Evolutionary conservation across 2,329 filamentous ascomycete genomes (phyloP), one percentile per base, ranked within the genome.

Genomic region (Cercospora sesami): DNA sequence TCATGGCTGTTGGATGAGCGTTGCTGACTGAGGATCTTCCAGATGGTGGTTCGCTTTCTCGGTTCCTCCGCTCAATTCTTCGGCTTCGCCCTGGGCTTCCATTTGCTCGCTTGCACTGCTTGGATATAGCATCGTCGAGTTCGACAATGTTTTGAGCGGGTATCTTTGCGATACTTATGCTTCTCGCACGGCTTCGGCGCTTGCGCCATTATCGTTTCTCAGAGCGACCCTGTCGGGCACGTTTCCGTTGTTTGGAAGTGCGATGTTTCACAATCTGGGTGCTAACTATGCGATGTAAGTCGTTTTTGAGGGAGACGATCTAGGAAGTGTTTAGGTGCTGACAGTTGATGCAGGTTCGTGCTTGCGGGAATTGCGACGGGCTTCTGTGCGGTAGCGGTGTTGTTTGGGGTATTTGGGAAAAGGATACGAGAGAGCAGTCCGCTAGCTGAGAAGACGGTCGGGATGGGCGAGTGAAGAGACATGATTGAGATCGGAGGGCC

Each of bases 101-200:
- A 70, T 76, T 31, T 48, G 57, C 3, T 62, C 73, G 2, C 63
- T 85, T 3, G 73, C 82, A 0, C 73, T 81, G 4, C 77, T 85
- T 6, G 84, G 83, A 0, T 85, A 82, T 71, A 81, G 82, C 0
- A 72, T 82, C 31, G 84, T 83, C 26, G 84, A 86, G 66, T 79
- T 84, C 48, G 80, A 80, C 21, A 80, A 76, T 3, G 75, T 79
- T 7, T 71, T 84, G 0, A 77, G 78, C 2, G 81, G 80, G 1
- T 84, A 84, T 60, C 74, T 83, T 8, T 77, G 81, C 0, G 82
- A 84, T 69, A 79, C 79, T 28, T 84, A 84, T 66, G 75, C 79
- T 39, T 79, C 77, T 21, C 82, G 81, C 60, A 80, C 82, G 1
- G 80, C 81, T 0, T 83, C 81, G 60, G 82, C 80, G 1, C 80